Conservation (phyloP, 352 stramenopile species). For the Phytophthora vignae region DNA sequence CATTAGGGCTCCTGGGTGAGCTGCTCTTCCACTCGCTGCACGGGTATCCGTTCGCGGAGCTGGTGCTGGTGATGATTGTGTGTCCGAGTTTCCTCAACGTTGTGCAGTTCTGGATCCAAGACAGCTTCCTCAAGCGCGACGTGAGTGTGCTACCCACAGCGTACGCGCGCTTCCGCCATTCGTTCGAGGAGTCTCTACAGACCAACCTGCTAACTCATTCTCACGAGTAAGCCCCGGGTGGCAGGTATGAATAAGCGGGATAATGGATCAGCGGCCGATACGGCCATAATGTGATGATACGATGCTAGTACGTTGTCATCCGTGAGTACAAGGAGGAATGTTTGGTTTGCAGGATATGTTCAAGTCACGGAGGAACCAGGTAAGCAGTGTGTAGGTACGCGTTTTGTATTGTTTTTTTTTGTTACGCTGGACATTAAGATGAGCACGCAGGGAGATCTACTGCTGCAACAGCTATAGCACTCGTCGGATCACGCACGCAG, state of each 20-base stretch:
- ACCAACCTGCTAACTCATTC: constrained; percentile 60
- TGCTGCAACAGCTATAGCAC: background rate
- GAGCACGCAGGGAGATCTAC: background rate
- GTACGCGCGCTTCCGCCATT: constrained; percentile 72
- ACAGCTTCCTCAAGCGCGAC: constrained; percentile 86
- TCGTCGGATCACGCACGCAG: constrained; percentile 8
- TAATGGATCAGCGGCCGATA: background rate
- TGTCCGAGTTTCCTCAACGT: constrained; percentile 88
- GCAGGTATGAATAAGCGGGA: constrained; percentile 1
- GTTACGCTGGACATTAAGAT: constrained; percentile 11
- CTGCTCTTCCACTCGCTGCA: constrained; percentile 71
- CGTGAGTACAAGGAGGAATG: background rate
- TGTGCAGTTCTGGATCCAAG: constrained; percentile 89
- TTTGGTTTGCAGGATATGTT: background rate
- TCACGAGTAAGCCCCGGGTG: constrained; percentile 21
- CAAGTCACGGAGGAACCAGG: background rate
- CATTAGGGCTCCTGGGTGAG: constrained; percentile 67
- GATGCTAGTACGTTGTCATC: background rate
- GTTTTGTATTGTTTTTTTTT: background rate
- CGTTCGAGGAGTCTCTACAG: constrained; percentile 74
- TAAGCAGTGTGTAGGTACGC: background rate
- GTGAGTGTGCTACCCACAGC: constrained; percentile 62
- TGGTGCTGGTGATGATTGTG: constrained; percentile 83
- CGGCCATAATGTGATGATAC: background rate
- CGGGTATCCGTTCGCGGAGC: constrained; percentile 71